phyloP scores from a whole-genome alignment of 164 flowering plant genomes.

The Macadamia tetraphylla region DNA sequence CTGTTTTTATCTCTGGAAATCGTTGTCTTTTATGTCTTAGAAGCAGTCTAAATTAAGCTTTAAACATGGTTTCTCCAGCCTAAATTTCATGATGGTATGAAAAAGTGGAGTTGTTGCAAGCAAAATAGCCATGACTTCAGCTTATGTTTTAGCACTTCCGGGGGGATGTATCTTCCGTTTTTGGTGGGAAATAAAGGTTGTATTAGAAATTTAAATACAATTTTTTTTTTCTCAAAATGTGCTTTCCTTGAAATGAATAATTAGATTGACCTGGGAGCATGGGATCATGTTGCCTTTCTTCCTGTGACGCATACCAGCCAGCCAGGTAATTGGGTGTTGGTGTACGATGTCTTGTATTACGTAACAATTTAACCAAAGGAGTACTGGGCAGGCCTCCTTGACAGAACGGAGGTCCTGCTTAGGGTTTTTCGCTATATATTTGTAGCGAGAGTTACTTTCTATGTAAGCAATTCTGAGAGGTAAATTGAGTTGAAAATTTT shows the following conservation, averaged over 20 bases:
- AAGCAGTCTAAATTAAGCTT: not conserved
- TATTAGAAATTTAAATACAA: not conserved
- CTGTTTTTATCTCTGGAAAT: not conserved
- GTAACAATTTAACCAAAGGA: too few species aligned
- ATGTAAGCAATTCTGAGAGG: too few species aligned
- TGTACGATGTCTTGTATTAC: too few species aligned
- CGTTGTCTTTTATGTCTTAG: not conserved
- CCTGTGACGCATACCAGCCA: not conserved
- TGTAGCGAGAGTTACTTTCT: too few species aligned
- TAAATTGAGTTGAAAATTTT: too few species aligned
- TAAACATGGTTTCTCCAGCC: slow-evolving; percentile 47
- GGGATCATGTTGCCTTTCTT: not conserved
- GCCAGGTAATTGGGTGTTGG: not conserved
- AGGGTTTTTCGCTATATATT: too few species aligned
- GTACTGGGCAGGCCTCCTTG: too few species aligned
- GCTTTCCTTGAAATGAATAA: not conserved
- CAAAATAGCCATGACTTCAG: slow-evolving; percentile 96
- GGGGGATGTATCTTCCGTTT: slow-evolving; percentile 53
- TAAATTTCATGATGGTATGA: slow-evolving; percentile 91
- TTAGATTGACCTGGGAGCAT: not conserved
- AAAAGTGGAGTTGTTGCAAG: slow-evolving; percentile 99
- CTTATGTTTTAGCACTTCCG: slow-evolving; percentile 76
- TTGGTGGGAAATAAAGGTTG: not conserved
- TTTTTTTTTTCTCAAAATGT: not conserved
- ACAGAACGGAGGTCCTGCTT: too few species aligned